phyloP scores from a whole-genome alignment of 202 grass and related monocot genomes.

The Schoenoplectus triqueter region DNA sequence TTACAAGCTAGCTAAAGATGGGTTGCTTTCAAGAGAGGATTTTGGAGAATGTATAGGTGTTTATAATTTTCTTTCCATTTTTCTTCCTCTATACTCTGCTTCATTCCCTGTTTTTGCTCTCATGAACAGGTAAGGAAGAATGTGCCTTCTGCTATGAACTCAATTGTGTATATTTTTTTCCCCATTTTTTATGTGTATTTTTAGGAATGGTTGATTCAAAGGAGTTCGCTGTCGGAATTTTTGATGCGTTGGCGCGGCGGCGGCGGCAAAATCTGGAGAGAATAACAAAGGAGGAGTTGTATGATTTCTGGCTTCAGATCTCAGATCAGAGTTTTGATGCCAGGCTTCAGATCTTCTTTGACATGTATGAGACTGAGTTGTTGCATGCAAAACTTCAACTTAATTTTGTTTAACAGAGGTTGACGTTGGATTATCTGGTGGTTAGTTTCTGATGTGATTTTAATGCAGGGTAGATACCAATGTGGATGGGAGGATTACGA shows the following conservation, averaged over 20 bases:
- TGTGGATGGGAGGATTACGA: conserved; percentile 98
- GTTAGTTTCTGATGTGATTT: conserved; percentile 40
- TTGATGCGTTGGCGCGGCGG: conserved; percentile 87
- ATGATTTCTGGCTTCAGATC: conserved; percentile 99
- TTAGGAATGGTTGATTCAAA: conserved; percentile 95
- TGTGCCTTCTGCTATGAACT: not conserved
- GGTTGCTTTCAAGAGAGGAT: conserved; percentile 85
- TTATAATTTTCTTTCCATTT: conserved; percentile 6
- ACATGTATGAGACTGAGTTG: conserved; percentile 66
- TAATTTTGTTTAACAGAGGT: conserved; percentile 23
- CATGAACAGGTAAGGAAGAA: not conserved
- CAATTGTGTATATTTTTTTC: not conserved
- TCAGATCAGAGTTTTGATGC: conserved; percentile 99
- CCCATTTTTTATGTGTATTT: not conserved
- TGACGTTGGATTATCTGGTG: conserved; percentile 42
- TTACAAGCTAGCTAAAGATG: conserved; percentile 63
- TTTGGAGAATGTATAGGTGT: conserved; percentile 99
- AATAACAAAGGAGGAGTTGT: conserved; percentile 92
- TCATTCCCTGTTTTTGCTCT: not conserved
- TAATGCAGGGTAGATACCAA: conserved; percentile 97
- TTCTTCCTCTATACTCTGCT: not conserved
- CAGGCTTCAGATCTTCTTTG: conserved; percentile 98
- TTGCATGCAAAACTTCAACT: not conserved
- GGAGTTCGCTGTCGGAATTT: conserved; percentile 90
- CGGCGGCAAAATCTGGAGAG: conserved; percentile 72